Evolutionary conservation across 164 flowering plant genomes (phyloP).

Genomic region (Macadamia tetraphylla): DNA sequence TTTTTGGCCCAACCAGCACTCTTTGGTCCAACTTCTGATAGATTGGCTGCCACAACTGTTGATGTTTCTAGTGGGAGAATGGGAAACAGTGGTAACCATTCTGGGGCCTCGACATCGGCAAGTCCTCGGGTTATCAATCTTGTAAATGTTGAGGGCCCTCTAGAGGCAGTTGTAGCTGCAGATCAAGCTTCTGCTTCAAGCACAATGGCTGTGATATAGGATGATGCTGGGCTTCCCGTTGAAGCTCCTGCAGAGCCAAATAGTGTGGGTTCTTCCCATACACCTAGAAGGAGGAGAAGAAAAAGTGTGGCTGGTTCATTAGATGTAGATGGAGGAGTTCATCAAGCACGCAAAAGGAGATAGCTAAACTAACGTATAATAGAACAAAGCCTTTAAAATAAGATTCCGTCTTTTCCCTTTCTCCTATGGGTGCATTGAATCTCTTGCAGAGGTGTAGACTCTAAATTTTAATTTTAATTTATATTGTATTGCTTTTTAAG

Average conservation of each 20-base stretch:
- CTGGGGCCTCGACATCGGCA: conserved; percentile 17
- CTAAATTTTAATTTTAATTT: background rate
- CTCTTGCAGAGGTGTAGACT: background rate
- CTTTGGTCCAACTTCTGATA: conserved; percentile 20
- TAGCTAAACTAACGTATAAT: conserved; percentile 15
- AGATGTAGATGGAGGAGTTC: conserved; percentile 23
- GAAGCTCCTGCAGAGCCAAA: conserved; percentile 21
- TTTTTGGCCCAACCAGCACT: conserved; percentile 14
- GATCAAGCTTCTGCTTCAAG: conserved; percentile 33
- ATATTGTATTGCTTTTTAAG: background rate
- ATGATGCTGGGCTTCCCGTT: conserved; percentile 15
- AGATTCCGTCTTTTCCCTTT: background rate
- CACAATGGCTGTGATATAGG: conserved; percentile 33
- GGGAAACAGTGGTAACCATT: conserved; percentile 9
- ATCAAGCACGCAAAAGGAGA: conserved; percentile 20
- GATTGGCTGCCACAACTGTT: conserved; percentile 19
- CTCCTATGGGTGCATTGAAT: background rate
- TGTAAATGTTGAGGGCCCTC: conserved; percentile 10
- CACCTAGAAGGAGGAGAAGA: conserved; percentile 24
- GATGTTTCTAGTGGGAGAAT: conserved; percentile 16
- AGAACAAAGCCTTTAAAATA: background rate
- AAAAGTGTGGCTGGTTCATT: conserved; percentile 19
- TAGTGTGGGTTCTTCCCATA: conserved; percentile 25
- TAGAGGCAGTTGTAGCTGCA: conserved; percentile 11
- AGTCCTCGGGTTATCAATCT: conserved; percentile 10